Conservation (phyloP, 2,329 filamentous ascomycete species). For the Colletotrichum sansevieriae region DNA sequence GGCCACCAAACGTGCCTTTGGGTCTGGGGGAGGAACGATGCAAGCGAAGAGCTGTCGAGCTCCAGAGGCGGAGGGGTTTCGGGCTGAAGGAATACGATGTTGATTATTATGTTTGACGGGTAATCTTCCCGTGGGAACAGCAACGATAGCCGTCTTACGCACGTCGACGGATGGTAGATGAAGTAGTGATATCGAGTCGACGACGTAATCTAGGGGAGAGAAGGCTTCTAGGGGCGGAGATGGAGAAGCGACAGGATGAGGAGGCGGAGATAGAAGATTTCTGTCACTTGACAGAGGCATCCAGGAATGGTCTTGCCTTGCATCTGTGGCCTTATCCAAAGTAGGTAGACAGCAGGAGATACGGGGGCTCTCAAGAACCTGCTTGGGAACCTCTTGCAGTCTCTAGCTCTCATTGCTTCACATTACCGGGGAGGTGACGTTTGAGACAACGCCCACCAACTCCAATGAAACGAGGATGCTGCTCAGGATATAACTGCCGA, state of each 20-base stretch:
- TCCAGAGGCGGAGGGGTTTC: not conserved
- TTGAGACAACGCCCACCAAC: no score
- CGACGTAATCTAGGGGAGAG: conserved; percentile 17
- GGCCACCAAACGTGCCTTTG: not conserved
- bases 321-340: not conserved
- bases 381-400: no score
- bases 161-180: conserved; percentile 7
- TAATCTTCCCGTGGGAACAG: not conserved
- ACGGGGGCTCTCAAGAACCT: no score
- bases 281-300: not conserved
- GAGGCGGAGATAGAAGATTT: not conserved
- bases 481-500: no score
- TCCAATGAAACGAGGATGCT: no score
- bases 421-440: no score
- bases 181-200: conserved; percentile 6
- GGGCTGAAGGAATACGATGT: conserved; percentile 5
- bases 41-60: not conserved
- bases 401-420: no score
- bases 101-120: not conserved
- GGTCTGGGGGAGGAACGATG: not conserved
- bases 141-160: not conserved
- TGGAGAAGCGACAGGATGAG: not conserved
- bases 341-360: no score
- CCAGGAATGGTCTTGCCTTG: not conserved
- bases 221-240: conserved; percentile 19